phyloP scores from a whole-genome alignment of 192 early-diverging fungal genomes.

The Coemansia sp. region DNA sequence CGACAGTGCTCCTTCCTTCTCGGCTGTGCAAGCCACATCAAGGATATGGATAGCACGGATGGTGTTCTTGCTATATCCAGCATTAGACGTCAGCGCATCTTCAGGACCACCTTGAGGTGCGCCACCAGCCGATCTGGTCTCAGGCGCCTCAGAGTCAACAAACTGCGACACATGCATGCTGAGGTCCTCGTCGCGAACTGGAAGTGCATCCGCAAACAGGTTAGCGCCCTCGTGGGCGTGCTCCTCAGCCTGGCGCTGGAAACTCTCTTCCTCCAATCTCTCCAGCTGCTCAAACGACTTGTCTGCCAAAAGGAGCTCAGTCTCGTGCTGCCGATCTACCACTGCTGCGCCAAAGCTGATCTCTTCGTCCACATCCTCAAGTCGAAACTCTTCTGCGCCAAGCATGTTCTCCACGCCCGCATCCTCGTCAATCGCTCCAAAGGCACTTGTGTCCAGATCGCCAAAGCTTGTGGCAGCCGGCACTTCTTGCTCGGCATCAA shows the following conservation, averaged over 20 bases:
- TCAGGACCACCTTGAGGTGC: background rate
- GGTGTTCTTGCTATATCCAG: constrained; percentile 62
- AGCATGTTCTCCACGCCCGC: constrained; percentile 6
- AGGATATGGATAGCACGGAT: constrained; percentile 66
- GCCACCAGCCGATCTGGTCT: background rate
- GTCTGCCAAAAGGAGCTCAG: constrained; percentile 39
- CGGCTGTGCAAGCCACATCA: constrained; percentile 49
- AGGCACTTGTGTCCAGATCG: constrained; percentile 6
- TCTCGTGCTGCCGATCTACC: constrained; percentile 29
- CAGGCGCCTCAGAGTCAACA: constrained; percentile 12
- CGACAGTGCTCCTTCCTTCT: constrained; percentile 34
- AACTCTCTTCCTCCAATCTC: constrained; percentile 54
- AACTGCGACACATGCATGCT: constrained; percentile 16
- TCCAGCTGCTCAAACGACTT: constrained; percentile 55
- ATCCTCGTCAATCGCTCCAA: constrained; percentile 14
- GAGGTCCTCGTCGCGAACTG: constrained; percentile 33
- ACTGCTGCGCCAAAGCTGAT: constrained; percentile 28
- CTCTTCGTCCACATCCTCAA: constrained; percentile 49
- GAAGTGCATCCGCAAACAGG: constrained; percentile 35
- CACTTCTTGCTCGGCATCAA: constrained; percentile 30
- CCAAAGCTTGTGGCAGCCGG: constrained; percentile 3
- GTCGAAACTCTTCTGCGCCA: constrained; percentile 29
- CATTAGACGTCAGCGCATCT: background rate
- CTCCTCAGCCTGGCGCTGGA: constrained; percentile 40
- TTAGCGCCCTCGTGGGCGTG: constrained; percentile 32